Conservation (phyloP, 179 eudicot species). For the Monotropa hypopitys region DNA sequence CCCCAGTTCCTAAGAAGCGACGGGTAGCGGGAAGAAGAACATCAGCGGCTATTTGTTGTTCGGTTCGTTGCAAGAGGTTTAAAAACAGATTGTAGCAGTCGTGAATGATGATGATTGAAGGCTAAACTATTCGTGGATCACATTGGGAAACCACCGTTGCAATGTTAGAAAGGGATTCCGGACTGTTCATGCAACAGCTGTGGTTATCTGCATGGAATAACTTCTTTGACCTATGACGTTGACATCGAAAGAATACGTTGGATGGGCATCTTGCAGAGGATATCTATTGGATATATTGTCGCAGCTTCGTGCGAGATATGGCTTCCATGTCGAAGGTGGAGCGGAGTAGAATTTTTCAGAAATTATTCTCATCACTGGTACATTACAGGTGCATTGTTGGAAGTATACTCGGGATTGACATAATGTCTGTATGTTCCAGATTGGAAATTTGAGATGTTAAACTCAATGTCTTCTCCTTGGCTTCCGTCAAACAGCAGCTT, state of each 20-base stretch:
- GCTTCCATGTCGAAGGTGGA: slow-evolving; percentile 55
- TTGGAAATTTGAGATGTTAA: slow-evolving; percentile 49
- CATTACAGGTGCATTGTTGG: slow-evolving; percentile 31
- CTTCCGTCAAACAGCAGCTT: slow-evolving; percentile 24
- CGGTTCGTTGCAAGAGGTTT: too few species aligned
- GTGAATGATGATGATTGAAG: too few species aligned
- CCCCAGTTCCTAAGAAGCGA: too few species aligned
- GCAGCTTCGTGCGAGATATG: slow-evolving; percentile 86
- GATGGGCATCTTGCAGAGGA: slow-evolving; percentile 90
- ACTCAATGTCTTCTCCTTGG: slow-evolving; percentile 19
- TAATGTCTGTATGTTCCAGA: slow-evolving; percentile 74
- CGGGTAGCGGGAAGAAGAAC: too few species aligned
- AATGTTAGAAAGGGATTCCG: too few species aligned
- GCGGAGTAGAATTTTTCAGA: slow-evolving; percentile 21
- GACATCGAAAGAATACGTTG: slow-evolving; percentile 54
- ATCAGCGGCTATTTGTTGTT: too few species aligned
- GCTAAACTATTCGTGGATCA: too few species aligned
- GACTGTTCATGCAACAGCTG: too few species aligned
- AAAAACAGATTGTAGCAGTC: too few species aligned
- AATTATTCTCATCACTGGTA: slow-evolving; percentile 63
- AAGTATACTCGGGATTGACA: slow-evolving; percentile 42
- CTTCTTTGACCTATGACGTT: slow-evolving; percentile 70
- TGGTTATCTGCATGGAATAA: slow-evolving; percentile 74
- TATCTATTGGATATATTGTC: slow-evolving; percentile 58
- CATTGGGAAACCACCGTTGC: too few species aligned